Conservation (phyloP, 495 filamentous ascomycete species). For the Hypoxylon rickii region DNA sequence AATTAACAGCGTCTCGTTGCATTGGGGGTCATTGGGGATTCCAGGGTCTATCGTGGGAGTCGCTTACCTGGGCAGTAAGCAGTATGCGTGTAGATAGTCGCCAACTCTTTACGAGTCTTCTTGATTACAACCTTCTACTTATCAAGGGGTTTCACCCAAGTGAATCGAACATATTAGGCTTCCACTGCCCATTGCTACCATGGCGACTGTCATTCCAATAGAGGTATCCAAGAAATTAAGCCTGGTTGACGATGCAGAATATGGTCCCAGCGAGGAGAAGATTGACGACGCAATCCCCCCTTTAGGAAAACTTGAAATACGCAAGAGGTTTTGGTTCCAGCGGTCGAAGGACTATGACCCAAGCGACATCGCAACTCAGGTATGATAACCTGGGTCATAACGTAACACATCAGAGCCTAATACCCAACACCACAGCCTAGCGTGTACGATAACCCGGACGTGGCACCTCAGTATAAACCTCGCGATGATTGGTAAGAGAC, state of each 20-base stretch:
- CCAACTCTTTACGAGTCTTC: too few relatives aligned
- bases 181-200: neutral
- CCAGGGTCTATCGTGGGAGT: neutral
- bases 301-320: conserved; percentile 40
- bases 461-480: conserved; percentile 44
- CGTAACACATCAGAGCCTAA: neutral
- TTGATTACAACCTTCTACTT: neutral
- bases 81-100: neutral
- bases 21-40: neutral
- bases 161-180: neutral
- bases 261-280: conserved; percentile 19
- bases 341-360: conserved; percentile 47
- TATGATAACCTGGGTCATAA: neutral
- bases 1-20: neutral
- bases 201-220: conserved; percentile 32
- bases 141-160: neutral
- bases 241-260: conserved; percentile 17
- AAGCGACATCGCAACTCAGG: conserved; percentile 62
- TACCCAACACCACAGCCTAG: conserved; percentile 37
- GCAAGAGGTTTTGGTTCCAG: conserved; percentile 53
- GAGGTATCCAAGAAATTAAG: conserved; percentile 11
- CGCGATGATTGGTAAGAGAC: conserved; percentile 42
- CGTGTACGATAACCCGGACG: conserved; percentile 51
- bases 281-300: conserved; percentile 35
- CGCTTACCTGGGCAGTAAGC: too few relatives aligned